Conservation (phyloP, 148 eudicot species). For the Dysphania ambrosioides region DNA sequence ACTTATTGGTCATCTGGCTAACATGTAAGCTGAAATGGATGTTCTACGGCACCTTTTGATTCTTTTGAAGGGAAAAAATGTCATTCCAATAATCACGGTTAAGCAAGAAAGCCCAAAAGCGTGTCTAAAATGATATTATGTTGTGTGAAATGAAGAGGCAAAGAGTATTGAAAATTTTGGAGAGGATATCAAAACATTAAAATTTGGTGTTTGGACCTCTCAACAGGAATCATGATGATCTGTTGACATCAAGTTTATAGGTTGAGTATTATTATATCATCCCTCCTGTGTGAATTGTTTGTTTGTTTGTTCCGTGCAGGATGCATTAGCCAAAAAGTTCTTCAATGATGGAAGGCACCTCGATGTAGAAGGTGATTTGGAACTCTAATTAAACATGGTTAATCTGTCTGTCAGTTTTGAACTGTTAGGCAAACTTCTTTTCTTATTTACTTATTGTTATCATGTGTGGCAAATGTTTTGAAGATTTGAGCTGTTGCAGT, state of each 20-base stretch:
- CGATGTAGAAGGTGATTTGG: constrained; percentile 71
- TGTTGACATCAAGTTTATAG: not conserved
- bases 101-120: no score
- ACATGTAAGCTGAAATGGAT: constrained; percentile 7
- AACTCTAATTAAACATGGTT: not conserved
- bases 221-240: not conserved
- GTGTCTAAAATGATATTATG: no score
- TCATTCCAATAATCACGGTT: no score
- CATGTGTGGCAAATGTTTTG: not conserved
- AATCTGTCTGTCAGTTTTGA: constrained; percentile 6
- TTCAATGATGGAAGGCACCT: constrained; percentile 71
- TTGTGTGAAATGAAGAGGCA: no score
- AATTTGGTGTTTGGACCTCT: not conserved
- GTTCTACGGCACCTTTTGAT: constrained; percentile 4
- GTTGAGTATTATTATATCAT: not conserved
- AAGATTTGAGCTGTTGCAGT: not conserved
- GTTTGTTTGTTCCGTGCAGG: constrained; percentile 41
- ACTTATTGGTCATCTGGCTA: constrained; percentile 4
- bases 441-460: not conserved
- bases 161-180: not conserved
- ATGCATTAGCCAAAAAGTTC: constrained; percentile 62
- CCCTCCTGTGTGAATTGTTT: constrained; percentile 2
- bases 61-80: no score
- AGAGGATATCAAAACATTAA: not conserved
- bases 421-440: not conserved